Conservation (phyloP, 139 green algal genomes). For the Tetradesmus obliquus region DNA sequence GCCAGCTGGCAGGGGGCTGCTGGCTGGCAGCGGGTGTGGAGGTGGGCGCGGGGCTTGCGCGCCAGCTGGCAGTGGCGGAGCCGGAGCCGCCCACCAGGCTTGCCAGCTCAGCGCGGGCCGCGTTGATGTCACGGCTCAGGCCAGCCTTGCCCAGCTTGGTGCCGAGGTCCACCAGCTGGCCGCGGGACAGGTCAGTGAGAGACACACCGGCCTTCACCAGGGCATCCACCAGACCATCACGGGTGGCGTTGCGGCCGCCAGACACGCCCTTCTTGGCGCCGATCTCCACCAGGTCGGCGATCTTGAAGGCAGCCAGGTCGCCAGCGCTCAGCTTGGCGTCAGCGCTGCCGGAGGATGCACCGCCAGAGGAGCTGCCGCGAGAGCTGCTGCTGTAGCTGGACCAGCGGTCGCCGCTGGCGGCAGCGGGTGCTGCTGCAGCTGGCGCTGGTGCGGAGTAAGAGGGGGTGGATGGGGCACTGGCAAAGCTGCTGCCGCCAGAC, state of each 20-base stretch:
- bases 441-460: constrained; percentile 1
- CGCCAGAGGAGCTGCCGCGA: not conserved
- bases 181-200: constrained; percentile 25
- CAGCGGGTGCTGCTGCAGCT: not conserved
- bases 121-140: constrained; percentile 32
- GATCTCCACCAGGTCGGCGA: constrained; percentile 37
- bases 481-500: not conserved
- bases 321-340: constrained; percentile 36
- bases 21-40: not conserved
- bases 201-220: constrained; percentile 38
- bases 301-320: constrained; percentile 42
- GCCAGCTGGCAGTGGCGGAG: constrained; percentile 18
- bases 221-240: not conserved
- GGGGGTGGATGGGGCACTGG: constrained; percentile 12
- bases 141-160: constrained; percentile 49
- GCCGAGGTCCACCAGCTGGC: constrained; percentile 45
- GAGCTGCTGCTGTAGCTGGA: constrained; percentile 23
- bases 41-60: not conserved
- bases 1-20: constrained; percentile 18
- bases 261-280: constrained; percentile 39
- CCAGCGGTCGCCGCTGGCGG: constrained; percentile 28
- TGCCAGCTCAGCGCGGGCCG: constrained; percentile 36
- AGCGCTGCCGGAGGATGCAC: not conserved
- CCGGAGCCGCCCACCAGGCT: constrained; percentile 18
- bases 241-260: constrained; percentile 35